A percentile compares a stretch with the other conserved stretches of the same genome.
Evolutionary conservation across 2,329 filamentous ascomycete genomes (phyloP).

Genomic region (Microcyclospora pomicola): DNA sequence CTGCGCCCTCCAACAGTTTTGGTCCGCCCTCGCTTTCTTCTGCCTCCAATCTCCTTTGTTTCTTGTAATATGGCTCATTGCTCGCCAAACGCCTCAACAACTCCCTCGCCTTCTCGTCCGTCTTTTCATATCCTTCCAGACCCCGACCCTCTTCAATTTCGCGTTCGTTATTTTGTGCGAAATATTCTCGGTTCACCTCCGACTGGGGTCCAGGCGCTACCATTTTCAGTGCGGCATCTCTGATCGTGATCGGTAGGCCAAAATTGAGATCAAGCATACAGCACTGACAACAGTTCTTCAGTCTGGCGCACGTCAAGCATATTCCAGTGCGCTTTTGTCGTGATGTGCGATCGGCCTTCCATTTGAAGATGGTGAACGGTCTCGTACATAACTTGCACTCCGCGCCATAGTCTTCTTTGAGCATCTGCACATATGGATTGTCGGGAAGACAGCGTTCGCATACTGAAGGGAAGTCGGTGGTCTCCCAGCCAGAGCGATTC

Average conservation of each 20-base stretch:
- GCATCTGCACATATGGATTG: conserved; percentile 96
- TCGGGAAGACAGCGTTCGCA: conserved; percentile 90
- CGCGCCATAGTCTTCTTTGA: conserved; percentile 87
- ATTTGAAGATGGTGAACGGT: conserved; percentile 89
- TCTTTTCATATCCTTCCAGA: conserved; percentile 87
- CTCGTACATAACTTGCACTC: conserved; percentile 65
- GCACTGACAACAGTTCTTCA: conserved; percentile 98
- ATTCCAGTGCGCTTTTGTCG: conserved; percentile 90
- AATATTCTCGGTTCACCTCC: conserved; percentile 91
- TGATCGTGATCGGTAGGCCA: conserved; percentile 82
- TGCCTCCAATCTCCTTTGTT: conserved; percentile 59
- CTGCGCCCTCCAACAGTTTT: conserved; percentile 29
- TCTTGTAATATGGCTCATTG: conserved; percentile 91
- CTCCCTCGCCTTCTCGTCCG: conserved; percentile 90
- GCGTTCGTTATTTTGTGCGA: conserved; percentile 91
- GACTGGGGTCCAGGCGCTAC: conserved; percentile 85
- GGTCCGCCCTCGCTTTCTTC: conserved; percentile 34
- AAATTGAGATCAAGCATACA: conserved; percentile 98
- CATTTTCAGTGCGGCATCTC: conserved; percentile 96
- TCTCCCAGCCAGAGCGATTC: conserved; percentile 92
- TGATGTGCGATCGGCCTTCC: conserved; percentile 82
- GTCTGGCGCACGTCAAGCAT: conserved; percentile 85
- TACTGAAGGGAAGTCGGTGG: conserved; percentile 66
- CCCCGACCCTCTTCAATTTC: conserved; percentile 86
- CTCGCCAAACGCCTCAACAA: conserved; percentile 70